These are phyloP conservation scores for Botrytis fabae DNA, from an alignment of 2,329 filamentous ascomycete species.

Conservation along the genomic window DNA sequence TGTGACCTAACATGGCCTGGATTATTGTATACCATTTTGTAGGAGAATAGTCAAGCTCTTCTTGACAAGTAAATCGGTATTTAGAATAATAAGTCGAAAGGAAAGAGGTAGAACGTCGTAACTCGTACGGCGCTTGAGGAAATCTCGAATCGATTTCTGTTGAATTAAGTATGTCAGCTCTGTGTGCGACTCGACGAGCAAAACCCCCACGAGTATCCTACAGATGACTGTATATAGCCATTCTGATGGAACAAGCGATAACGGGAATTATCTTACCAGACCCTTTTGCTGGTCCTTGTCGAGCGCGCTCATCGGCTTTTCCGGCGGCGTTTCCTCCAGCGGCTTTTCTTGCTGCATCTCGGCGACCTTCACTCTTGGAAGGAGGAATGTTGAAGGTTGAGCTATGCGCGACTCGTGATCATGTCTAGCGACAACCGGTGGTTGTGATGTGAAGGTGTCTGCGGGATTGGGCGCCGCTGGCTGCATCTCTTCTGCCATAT, in stretches of 20 bases:
- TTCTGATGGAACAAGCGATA: conserved; percentile 12
- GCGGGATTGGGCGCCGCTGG: conserved; percentile 36
- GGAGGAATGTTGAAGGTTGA: conserved; percentile 43
- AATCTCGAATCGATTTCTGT: conserved; percentile 88
- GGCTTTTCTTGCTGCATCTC: conserved; percentile 48
- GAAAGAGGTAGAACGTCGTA: conserved; percentile 97
- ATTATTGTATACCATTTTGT: conserved; percentile 73
- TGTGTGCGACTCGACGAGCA: conserved; percentile 24
- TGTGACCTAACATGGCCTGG: background rate
- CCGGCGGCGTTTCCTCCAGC: conserved; percentile 74
- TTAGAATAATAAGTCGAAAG: conserved; percentile 92
- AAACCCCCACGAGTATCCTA: conserved; percentile 19
- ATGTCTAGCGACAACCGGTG: conserved; percentile 36
- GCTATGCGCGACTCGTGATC: conserved; percentile 40
- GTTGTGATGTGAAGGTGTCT: conserved; percentile 30
- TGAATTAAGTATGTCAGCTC: conserved; percentile 35
- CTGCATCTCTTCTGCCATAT: conserved; percentile 39
- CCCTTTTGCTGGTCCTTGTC: conserved; percentile 78
- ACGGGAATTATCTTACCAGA: conserved; percentile 58
- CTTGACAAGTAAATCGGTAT: conserved; percentile 92
- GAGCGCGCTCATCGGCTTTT: conserved; percentile 55
- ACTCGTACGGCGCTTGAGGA: conserved; percentile 92
- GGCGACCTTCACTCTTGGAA: conserved; percentile 31
- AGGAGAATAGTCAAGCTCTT: conserved; percentile 95
- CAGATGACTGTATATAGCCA: conserved; percentile 5